Percentiles rank a stretch among this genome's conserved stretches.
phyloP scores from a whole-genome alignment of 257 asterid genomes.

The Gentiana macrophylla region DNA sequence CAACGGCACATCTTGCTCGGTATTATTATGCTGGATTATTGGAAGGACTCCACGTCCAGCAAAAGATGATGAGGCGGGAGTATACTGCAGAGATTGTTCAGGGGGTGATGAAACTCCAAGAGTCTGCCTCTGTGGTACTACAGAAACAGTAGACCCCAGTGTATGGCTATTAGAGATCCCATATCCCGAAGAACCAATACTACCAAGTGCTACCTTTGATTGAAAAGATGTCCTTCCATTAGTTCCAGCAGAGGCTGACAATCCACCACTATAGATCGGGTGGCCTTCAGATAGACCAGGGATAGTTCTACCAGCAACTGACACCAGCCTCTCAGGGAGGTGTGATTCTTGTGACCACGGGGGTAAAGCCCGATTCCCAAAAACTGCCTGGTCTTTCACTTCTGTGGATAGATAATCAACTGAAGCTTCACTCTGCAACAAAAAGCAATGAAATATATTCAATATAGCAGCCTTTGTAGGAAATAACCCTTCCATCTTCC shows the following conservation, averaged over 20 bases:
- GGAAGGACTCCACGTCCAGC: too few species aligned
- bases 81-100: too few species aligned
- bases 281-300: conserved; percentile 37
- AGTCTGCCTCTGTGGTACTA: conserved; percentile 28
- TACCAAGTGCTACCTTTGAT: conserved; percentile 28
- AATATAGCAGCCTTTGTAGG: background rate
- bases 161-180: conserved; percentile 24
- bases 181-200: conserved; percentile 26
- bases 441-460: background rate
- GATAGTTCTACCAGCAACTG: conserved; percentile 22
- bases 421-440: conserved; percentile 40
- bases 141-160: conserved; percentile 23
- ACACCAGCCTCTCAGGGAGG: conserved; percentile 26
- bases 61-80: too few species aligned
- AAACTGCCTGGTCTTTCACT: conserved; percentile 25
- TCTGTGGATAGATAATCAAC: conserved; percentile 48
- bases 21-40: too few species aligned
- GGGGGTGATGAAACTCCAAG: conserved; percentile 40
- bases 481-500: too few species aligned
- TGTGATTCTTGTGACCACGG: conserved; percentile 36
- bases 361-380: conserved; percentile 31
- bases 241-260: conserved; percentile 26
- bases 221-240: conserved; percentile 27
- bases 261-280: conserved; percentile 21
- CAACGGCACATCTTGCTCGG: conserved; percentile 5